Evolutionary conservation across 495 filamentous ascomycete genomes (phyloP), one percentile per base, ranked within the genome.

Genomic region (Podospora sp.): DNA sequence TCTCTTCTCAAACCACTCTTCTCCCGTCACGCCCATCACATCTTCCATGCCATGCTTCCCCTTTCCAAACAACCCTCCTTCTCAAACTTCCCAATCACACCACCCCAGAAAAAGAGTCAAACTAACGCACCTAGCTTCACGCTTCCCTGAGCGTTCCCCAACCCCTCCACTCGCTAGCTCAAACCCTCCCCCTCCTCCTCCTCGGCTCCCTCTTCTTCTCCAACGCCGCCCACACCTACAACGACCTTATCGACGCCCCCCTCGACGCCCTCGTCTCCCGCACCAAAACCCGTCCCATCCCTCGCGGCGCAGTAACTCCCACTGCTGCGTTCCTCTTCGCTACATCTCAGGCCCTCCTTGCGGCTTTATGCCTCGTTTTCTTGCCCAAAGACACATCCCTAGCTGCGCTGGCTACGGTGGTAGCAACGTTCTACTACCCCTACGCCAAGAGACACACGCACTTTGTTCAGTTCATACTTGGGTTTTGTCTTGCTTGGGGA

Each of bases 191-290:
- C n/a, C n/a, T n/a, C 51, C 72, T 80, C 64, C 71, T 80, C 14
- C 71, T 68, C 59, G 76, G 75, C 56, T 74, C 69, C 69, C 78
- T 83, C 73, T 81, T 83, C 71, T 73, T 79, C 68, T 75, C 72
- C 57, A 79, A 78, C 68, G 77, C 78, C 1, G 72, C 72, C 6
- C 76, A 78, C 71, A 75, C 75, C 29, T 81, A 78, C 78, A 80
- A 82, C 71, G 80, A 81, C 70, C 73, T 80, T 22, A 66, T 80
- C 70, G 79, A 82, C 63, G 76, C 76, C 12, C 75, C 72, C 21
- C 64, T 82, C 49, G 80, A 82, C 66, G 66, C 68, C 11, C 63
- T 68, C 3, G 72, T 81, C 52, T 59, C 68, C 6, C 78, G 80
- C 21, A 80, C 78, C 26, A 68, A 69, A 40, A 74, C 68, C 33